Evolutionary conservation across 805 yeast genomes (phyloP).

Genomic region (Spathaspora girioi): DNA sequence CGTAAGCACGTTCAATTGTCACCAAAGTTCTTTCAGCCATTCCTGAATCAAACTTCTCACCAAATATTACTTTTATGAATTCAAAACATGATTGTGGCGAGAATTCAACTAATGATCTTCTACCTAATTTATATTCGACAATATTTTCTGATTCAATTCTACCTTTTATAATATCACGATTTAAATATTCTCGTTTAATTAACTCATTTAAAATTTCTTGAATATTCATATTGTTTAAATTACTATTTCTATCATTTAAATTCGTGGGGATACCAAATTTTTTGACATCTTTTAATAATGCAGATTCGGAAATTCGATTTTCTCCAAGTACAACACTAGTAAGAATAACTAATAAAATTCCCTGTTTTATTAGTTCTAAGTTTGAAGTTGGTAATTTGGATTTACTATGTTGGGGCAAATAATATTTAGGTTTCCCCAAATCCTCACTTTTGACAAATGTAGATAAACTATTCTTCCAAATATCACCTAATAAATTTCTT

Average conservation of each 20-base stretch:
- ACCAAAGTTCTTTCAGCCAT: slow-evolving; percentile 15
- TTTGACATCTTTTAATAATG: slow-evolving; percentile 17
- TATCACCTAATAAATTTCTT: slow-evolving; percentile 19
- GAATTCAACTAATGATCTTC: slow-evolving; percentile 30
- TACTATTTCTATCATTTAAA: slow-evolving; percentile 15
- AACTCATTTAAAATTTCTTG: slow-evolving; percentile 23
- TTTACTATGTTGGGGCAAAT: slow-evolving; percentile 19
- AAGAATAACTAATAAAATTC: slow-evolving; percentile 26
- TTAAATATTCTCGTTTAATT: slow-evolving; percentile 26
- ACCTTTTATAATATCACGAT: slow-evolving; percentile 11
- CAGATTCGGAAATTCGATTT: slow-evolving; percentile 26
- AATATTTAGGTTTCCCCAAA: slow-evolving; percentile 14
- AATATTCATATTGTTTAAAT: slow-evolving; percentile 14
- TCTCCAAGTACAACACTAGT: slow-evolving; percentile 27
- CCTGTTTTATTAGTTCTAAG: slow-evolving; percentile 25
- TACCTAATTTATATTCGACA: slow-evolving; percentile 27
- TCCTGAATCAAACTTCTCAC: slow-evolving; percentile 17
- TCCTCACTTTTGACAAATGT: slow-evolving; percentile 2
- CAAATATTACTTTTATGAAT: slow-evolving; percentile 22
- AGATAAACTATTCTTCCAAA: slow-evolving; percentile 17
- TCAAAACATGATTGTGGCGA: slow-evolving; percentile 24
- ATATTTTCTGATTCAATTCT: slow-evolving; percentile 13
- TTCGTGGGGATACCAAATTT: slow-evolving; percentile 26
- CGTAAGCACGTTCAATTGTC: slow-evolving; percentile 24
- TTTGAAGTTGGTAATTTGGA: slow-evolving; percentile 17